Base-by-base conservation (phyloP, 2,329 filamentous ascomycete genomes). In the Phoma sp. region DNA sequence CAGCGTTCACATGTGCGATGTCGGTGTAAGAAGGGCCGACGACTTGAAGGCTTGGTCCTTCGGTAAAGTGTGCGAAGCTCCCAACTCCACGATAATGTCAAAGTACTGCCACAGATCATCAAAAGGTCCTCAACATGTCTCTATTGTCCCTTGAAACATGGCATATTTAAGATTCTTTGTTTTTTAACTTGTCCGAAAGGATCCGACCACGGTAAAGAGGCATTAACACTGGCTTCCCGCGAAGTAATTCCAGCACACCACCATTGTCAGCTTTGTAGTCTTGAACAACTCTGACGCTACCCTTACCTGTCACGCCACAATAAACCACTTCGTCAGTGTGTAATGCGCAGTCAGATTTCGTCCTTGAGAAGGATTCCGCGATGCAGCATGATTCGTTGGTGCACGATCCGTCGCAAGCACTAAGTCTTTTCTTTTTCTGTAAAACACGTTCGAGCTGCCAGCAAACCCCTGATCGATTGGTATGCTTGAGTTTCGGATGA, bases 1-100 rank as follows among this genome's bases (percentile, higher is more conserved):
- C 7, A n/a, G 9, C 29, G 10, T 32, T 28, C 32, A 23, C 32
- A 23, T 34, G 28, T 25, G 45, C 46, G 40, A 47, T 46, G 11
- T 36, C 34, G 46, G 40, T 18, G 28, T 17, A 15, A 45, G 20
- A 49, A 39, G 21, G 39, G 34, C 51, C 47, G 47, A 20, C 39
- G 15, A 12, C 9, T 12, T 30, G 28, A 17, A 26, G 18, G 39
- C 5, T n/a, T 21, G 34, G n/a, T 25, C 11, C 9, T n/a, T 26
- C 18, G 25, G 26, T 7, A 21, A 25, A 20, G 18, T 21, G 12
- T 42, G 7, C 5, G 21, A 42, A 18, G 28, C 14, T 12, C 11
- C 10, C 11, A 23, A 23, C 28, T 7, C 12, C 28, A 29, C 12
- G 28, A 11, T 29, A 29, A 29, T 29, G 12, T 29, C 5, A 29